Evolutionary conservation across 2,329 filamentous ascomycete genomes (phyloP).

Genomic region (Trichoderma sp.): DNA sequence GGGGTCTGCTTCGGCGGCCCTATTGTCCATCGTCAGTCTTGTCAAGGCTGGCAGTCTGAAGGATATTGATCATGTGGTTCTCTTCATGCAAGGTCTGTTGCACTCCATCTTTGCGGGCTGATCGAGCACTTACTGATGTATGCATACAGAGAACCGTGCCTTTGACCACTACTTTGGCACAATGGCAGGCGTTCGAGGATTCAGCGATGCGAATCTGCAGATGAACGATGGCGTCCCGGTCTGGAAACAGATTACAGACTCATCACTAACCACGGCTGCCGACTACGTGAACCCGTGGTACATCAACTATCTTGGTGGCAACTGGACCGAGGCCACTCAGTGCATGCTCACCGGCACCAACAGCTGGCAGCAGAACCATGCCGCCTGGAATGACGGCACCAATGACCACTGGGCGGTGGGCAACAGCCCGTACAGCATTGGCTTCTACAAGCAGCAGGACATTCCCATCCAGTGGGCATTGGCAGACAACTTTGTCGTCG

Average conservation of each 20-base stretch:
- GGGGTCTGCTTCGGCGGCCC: conserved; percentile 5
- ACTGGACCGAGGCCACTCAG: conserved; percentile 55
- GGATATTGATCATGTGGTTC: conserved; percentile 60
- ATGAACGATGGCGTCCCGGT: conserved; percentile 51
- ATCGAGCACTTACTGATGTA: background rate
- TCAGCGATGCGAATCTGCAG: conserved; percentile 60
- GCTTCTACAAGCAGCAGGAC: conserved; percentile 54
- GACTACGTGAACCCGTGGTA: conserved; percentile 56
- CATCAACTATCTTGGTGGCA: conserved; percentile 57
- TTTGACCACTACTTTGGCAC: conserved; percentile 58
- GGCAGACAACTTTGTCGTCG: conserved; percentile 58
- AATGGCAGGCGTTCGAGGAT: conserved; percentile 59
- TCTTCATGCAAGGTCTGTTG: conserved; percentile 56
- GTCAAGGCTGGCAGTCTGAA: conserved; percentile 28
- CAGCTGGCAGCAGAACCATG: conserved; percentile 56
- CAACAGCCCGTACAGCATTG: conserved; percentile 59
- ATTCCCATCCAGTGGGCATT: conserved; percentile 59
- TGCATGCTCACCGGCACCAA: conserved; percentile 58
- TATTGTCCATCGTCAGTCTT: conserved; percentile 11
- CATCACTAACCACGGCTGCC: conserved; percentile 44
- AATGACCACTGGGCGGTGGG: conserved; percentile 59
- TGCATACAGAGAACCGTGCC: conserved; percentile 40
- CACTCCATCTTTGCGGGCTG: too few species aligned
- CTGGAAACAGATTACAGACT: conserved; percentile 52
- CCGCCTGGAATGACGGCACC: conserved; percentile 53